Evolutionary conservation across 768 basidiomycete species (phyloP), one percentile per base, ranked within the genome.

Genomic region (Strobilomyces dryophilus): DNA sequence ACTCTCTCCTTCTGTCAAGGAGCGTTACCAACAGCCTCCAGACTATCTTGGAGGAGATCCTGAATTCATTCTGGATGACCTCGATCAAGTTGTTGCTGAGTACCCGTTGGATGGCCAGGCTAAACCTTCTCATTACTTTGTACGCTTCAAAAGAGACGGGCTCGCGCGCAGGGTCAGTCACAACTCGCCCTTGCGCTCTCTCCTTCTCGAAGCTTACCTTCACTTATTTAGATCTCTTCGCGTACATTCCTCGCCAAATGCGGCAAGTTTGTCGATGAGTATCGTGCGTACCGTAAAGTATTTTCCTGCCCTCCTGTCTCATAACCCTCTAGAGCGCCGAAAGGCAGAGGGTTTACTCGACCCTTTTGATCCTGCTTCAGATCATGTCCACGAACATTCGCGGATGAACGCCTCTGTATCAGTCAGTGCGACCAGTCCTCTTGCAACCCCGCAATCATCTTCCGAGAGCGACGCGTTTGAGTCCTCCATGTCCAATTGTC

Each of bases 61-160:
- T 2, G 67, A 74, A 37, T 61, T 73, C 44, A 53, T 57, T 32
- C 63, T 57, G 35, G 36, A 63, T 40, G 65, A 66, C 42, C 61
- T 74, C 9, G 72, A 76, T 35, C 74, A 79, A 55, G 73, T 89
- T 26, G 76, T 88, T 53, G 85, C 85, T 8, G 83, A 87, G 63
- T 76, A 78, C 54, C 66, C 60, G 4, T 37, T 60, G 20, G 54
- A 53, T 18, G 48, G 41, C 11, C 68, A 76, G 5, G 68, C 62
- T 8, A 61, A 58, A 20, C 62, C 66, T n/a, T 62, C 72, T 17
- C 85, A 76, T 61, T 88, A 83, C 64, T 90, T 78, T 67, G 87
- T 81, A 40, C 76, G 79, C 34, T 79, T 76, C 56, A 66, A 71
- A 39, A 39, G 10, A 42, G 77, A 77, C 17, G 86, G 83, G n/a